These are phyloP conservation scores for Chlorella variabilis DNA, from an alignment of 163 green algal species.

Conservation along the genomic window DNA sequence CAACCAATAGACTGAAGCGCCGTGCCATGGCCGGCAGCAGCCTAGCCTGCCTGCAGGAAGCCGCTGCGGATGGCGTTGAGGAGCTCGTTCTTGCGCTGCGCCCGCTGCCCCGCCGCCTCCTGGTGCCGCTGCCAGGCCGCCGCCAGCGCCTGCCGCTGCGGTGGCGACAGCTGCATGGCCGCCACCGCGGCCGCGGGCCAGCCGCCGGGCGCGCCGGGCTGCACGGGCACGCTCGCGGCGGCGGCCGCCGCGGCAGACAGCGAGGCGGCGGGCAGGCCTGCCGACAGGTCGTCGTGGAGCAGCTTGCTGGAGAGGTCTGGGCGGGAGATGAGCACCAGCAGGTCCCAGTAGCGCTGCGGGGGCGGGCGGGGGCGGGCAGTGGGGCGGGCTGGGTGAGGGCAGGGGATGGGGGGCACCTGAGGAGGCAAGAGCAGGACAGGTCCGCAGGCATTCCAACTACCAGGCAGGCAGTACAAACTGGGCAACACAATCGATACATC, in stretches of 20 bases:
- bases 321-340: conserved; percentile 31
- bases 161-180: background rate
- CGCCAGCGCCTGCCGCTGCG: conserved; percentile 15
- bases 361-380: too few species aligned
- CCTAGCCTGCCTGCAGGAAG: conserved; percentile 14
- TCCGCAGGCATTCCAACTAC: too few species aligned
- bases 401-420: too few species aligned
- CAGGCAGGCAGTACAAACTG: background rate
- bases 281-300: conserved; percentile 13
- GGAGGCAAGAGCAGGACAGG: too few species aligned
- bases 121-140: conserved; percentile 5
- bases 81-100: conserved; percentile 16
- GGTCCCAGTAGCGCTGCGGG: conserved; percentile 40
- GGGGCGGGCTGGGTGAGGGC: background rate
- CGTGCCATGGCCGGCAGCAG: too few species aligned
- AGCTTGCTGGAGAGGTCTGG: conserved; percentile 20
- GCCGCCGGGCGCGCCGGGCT: background rate
- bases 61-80: conserved; percentile 17
- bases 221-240: background rate
- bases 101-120: conserved; percentile 4
- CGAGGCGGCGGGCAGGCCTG: background rate
- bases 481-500: too few species aligned
- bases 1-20: too few species aligned
- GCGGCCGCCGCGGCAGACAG: background rate
- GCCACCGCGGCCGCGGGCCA: conserved; percentile 3